Evolutionary conservation across 371 early-diverging fungal species (phyloP), one percentile per base, ranked within the genome.

Genomic region (Haplosporangium sp.): DNA sequence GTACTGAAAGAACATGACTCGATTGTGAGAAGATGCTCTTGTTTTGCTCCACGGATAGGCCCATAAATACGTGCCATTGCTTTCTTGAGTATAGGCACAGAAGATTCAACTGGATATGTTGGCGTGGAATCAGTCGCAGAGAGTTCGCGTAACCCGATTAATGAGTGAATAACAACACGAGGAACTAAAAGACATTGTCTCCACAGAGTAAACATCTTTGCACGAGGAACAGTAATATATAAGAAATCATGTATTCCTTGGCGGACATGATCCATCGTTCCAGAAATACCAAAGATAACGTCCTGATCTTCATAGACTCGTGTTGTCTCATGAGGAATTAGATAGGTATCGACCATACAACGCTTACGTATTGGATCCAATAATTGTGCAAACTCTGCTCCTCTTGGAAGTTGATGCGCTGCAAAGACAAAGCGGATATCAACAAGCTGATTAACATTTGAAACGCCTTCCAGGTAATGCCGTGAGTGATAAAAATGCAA

Each of bases 311-410:
- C 59, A 15, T 67, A 63, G 2, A 60, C 57, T 7, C 20, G 50
- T 10, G 2, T 56, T 4, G 66, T 61, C 42, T 78, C 79, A 27
- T 73, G 67, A 15, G 79, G 79, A 38, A 78, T 74, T 61, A 78
- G 11, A 38, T 70, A 78, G 8, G 74, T 73, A 42, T 78, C 79
- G 53, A 78, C 52, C 63, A 50, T 20, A 57, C 60, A 60, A 1
- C 40, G 20, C 3, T 2, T 10, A 1, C 70, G 79, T 11, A 78
- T 1, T 0, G 64, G 63, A 0, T 59, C 67, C 0, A 61, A 48
- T 34, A 64, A 20, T 7, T 42, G 44, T 7, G 67, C 67, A 60
- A 78, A 78, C 17, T 63, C 62, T 9, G 52, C 27, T 13, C 73
- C 73, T 40, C 74, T 57, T 20, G 79, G 79, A 8, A 78, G 48